phyloP scores from a whole-genome alignment of 2,329 filamentous ascomycete genomes.

The Lachnellula hyalina region DNA sequence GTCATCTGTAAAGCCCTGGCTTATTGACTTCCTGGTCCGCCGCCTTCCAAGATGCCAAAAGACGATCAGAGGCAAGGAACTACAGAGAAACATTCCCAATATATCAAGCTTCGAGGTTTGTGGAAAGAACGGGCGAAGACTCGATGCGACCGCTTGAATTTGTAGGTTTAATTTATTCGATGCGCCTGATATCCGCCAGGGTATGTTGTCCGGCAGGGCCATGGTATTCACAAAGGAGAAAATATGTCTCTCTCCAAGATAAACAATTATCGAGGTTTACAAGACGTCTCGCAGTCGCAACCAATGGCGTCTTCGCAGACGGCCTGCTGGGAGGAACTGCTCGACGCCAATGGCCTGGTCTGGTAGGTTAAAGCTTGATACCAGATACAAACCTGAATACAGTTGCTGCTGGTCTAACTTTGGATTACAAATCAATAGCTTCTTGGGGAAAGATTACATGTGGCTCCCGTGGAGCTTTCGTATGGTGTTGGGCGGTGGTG shows the following conservation, averaged over 20 bases:
- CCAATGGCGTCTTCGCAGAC: neutral
- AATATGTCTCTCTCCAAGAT: neutral
- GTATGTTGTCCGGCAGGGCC: conserved; percentile 1
- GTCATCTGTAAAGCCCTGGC: conserved; percentile 14
- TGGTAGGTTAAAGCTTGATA: neutral
- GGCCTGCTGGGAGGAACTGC: neutral
- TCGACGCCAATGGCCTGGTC: neutral
- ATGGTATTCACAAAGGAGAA: conserved; percentile 3
- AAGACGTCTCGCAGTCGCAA: neutral
- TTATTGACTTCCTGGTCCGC: conserved; percentile 14
- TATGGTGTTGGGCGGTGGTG: neutral
- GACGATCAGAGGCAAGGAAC: conserved; percentile 10
- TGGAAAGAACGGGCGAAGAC: conserved; percentile 14
- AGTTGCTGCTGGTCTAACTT: neutral
- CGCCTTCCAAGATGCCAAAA: conserved; percentile 21
- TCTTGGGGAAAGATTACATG: neutral
- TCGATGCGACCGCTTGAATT: conserved; percentile 14
- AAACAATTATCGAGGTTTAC: neutral
- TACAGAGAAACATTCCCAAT: conserved; percentile 21
- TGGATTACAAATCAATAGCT: neutral
- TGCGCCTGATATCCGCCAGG: conserved; percentile 7
- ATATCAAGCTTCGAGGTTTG: conserved; percentile 14
- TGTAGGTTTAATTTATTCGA: conserved; percentile 2
- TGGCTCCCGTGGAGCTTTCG: neutral
- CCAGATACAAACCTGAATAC: neutral